phyloP scores from a whole-genome alignment of 768 basidiomycete genomes.

The Terana coerulea region DNA sequence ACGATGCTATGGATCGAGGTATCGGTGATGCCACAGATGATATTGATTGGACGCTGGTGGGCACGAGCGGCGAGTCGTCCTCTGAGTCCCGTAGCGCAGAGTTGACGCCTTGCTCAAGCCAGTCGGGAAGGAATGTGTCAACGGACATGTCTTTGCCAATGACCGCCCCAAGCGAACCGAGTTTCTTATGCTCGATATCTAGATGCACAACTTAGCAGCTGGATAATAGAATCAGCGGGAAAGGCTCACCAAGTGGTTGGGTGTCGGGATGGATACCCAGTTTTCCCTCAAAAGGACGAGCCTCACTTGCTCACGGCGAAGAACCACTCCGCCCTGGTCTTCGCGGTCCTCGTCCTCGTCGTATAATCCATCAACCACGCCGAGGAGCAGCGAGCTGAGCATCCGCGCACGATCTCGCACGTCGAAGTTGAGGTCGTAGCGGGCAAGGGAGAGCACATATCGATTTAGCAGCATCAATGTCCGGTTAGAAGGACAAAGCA shows the following conservation, averaged over 20 bases:
- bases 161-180: conserved; percentile 69
- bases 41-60: conserved; percentile 24
- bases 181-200: conserved; percentile 38
- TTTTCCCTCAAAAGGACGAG: conserved; percentile 78
- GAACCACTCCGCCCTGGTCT: conserved; percentile 65
- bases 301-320: conserved; percentile 78
- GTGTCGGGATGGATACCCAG: conserved; percentile 25
- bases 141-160: conserved; percentile 50
- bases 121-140: conserved; percentile 67
- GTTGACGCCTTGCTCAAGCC: conserved; percentile 86
- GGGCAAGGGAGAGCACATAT: conserved; percentile 80
- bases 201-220: conserved; percentile 1
- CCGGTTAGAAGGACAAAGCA: conserved; percentile 55
- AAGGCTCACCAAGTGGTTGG: conserved; percentile 2
- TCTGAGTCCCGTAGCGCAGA: conserved; percentile 66
- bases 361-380: conserved; percentile 33
- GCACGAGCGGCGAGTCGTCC: conserved; percentile 41
- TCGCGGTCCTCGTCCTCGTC: conserved; percentile 33
- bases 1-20: conserved; percentile 23
- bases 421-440: conserved; percentile 87
- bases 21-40: conserved; percentile 40
- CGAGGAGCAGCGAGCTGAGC: conserved; percentile 64
- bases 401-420: conserved; percentile 88
- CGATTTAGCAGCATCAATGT: conserved; percentile 51
- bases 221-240: conserved; percentile 1